phyloP scores from a whole-genome alignment of 2,329 filamentous ascomycete species.

The Ophiostoma sp. region DNA sequence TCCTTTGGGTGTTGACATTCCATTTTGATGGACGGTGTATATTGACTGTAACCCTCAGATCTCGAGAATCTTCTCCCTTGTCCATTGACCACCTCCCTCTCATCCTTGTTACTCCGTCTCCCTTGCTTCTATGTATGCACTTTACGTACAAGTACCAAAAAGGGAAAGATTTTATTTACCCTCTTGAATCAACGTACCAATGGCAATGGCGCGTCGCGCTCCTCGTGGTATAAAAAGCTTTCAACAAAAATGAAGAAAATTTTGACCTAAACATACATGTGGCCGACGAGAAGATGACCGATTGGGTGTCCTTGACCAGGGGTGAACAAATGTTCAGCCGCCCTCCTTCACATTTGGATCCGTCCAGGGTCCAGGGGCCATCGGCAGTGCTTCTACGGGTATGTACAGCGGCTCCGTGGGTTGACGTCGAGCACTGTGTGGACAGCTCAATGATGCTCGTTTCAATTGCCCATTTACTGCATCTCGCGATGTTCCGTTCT shows the following conservation, averaged over 20 bases:
- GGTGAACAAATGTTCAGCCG: neutral
- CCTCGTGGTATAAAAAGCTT: neutral
- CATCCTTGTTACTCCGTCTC: no score
- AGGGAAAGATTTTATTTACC: neutral
- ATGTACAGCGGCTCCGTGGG: neutral
- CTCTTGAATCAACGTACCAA: neutral
- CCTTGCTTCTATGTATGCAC: neutral
- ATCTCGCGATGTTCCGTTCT: neutral
- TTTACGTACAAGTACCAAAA: constrained; percentile 9
- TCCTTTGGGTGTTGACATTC: neutral
- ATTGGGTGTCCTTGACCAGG: neutral
- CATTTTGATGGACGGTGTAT: neutral
- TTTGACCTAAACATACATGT: neutral
- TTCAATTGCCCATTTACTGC: neutral
- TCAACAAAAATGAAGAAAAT: neutral
- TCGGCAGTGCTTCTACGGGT: neutral
- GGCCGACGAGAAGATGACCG: neutral
- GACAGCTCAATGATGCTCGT: neutral
- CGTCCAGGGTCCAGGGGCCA: neutral
- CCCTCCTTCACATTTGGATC: neutral
- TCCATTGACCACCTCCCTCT: no score
- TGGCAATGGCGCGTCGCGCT: neutral
- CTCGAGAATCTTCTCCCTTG: neutral
- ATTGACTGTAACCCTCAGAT: neutral
- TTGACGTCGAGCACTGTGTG: neutral